phyloP scores from a whole-genome alignment of 371 early-diverging fungal genomes.

The Mucor lusitanicus region DNA sequence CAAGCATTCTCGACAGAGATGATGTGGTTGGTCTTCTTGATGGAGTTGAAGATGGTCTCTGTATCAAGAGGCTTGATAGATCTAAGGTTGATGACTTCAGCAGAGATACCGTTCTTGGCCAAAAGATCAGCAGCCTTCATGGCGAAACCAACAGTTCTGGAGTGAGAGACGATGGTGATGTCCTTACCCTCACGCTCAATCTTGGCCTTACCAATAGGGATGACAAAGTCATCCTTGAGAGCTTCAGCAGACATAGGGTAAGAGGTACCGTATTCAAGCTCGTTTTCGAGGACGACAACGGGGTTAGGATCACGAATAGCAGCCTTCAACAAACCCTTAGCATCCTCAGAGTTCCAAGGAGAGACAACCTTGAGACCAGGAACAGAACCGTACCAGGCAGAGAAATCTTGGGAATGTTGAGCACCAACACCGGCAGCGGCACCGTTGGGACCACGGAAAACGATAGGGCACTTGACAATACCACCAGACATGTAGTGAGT shows the following conservation, averaged over 20 bases:
- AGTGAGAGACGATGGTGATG: slow-evolving; percentile 96
- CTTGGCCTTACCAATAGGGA: slow-evolving; percentile 98
- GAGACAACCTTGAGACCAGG: slow-evolving; percentile 99
- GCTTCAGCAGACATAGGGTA: slow-evolving; percentile 88
- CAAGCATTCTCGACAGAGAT: slow-evolving; percentile 98
- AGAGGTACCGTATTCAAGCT: slow-evolving; percentile 95
- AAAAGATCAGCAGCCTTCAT: slow-evolving; percentile 92
- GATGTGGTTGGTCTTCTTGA: slow-evolving; percentile 98
- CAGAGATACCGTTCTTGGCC: slow-evolving; percentile 83
- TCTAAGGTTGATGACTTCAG: slow-evolving; percentile 97
- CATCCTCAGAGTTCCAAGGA: slow-evolving; percentile 98
- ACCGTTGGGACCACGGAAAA: slow-evolving; percentile 99
- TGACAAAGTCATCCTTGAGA: slow-evolving; percentile 84
- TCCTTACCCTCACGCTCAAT: slow-evolving; percentile 90
- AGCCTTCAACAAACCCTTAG: slow-evolving; percentile 95
- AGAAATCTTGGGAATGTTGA: slow-evolving; percentile 99
- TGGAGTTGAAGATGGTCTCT: slow-evolving; percentile 87
- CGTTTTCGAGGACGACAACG: slow-evolving; percentile 98
- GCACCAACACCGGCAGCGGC: slow-evolving; percentile 99
- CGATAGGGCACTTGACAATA: slow-evolving; percentile 89
- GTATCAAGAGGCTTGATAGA: slow-evolving; percentile 98
- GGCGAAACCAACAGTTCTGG: slow-evolving; percentile 86
- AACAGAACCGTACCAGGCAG: slow-evolving; percentile 98
- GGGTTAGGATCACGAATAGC: slow-evolving; percentile 99
- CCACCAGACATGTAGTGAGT: slow-evolving; percentile 99